Base-by-base conservation (phyloP, 805 yeast species). In the Kodamaea lidongshanica region DNA sequence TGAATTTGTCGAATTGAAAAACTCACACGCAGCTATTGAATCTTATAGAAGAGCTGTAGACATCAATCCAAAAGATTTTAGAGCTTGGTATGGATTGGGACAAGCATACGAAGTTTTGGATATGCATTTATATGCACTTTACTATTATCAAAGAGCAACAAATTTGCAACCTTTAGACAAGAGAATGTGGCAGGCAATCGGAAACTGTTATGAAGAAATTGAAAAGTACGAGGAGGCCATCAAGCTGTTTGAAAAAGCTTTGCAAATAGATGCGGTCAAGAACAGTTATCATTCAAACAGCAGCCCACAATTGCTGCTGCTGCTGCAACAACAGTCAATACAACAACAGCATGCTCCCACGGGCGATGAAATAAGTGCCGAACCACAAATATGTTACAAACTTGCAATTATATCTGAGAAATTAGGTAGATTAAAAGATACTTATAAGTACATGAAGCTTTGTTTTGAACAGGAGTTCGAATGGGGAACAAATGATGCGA, bases 11-110 rank as follows among this genome's bases (percentile, higher is more conserved):
- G 99, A 92, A 53, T 67, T 92, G 45, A 88, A 89, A 49, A 92
- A 92, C 57, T 81, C 95, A 1, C 95, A 92, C 55, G 97, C 97
- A 1, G 98, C 98, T 1, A 92, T 92, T 32, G 96, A 89, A 61
- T 78, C 94, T 35, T 92, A 92, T 51, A 62, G 97, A 42, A 63
- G 95, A 25, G 99, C 97, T 0, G 89, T 88, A 1, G 96, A 87
- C 50, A 79, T 88, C 3, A 85, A 84, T 48, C 72, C 77, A 25
- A 79, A 82, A 48, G 98, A 92, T 52, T 94, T 83, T 53, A 66
- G 95, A 30, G 97, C 97, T 0, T 92, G 98, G 99, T 92, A 89
- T 54, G 98, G 98, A 2, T 64, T 92, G 30, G 99, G 98, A 1
- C 97, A 92, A 56, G 97, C 97, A 1, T 92, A 92, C 52, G 98